These are phyloP conservation scores for Cercophora sp. DNA, from an alignment of 495 filamentous ascomycete species.

Conservation along the genomic window DNA sequence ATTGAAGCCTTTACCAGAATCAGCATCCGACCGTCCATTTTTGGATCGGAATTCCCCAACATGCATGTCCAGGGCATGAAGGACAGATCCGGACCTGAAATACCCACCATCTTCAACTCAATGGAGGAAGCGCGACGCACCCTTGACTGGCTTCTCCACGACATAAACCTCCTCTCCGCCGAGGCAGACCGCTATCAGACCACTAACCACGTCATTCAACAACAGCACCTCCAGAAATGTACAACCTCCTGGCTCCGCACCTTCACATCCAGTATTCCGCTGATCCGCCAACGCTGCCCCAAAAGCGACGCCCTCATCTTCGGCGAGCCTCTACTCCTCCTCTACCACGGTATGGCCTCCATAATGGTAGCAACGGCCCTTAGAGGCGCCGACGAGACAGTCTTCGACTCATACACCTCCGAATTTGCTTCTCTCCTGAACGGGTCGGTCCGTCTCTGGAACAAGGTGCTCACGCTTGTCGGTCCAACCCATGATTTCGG, in stretches of 20 bases:
- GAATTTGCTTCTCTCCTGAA: conserved; percentile 38
- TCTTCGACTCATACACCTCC: conserved; percentile 39
- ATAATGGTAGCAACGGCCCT: conserved; percentile 46
- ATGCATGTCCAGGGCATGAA: conserved; percentile 1
- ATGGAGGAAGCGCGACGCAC: conserved; percentile 22
- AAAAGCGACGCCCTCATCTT: not conserved
- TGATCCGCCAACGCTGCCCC: not conserved
- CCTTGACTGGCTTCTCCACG: conserved; percentile 29
- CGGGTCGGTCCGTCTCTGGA: conserved; percentile 26
- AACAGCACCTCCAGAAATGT: not conserved
- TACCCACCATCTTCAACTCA: conserved; percentile 24
- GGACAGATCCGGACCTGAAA: not conserved
- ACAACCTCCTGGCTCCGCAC: conserved; percentile 6
- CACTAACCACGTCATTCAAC: not conserved
- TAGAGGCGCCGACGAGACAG: conserved; percentile 28
- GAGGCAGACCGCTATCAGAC: not conserved
- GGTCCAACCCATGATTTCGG: conserved; percentile 10
- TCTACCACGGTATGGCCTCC: conserved; percentile 44
- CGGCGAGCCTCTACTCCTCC: conserved; percentile 30
- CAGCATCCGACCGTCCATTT: conserved; percentile 33
- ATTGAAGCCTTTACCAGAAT: conserved; percentile 35
- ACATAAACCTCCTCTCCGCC: conserved; percentile 28
- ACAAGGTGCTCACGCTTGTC: not conserved
- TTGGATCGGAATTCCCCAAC: conserved; percentile 17
- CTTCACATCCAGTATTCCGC: not conserved